Percentiles rank a stretch among this genome's conserved stretches.
These are phyloP conservation scores for Rhynchospora breviuscula DNA, from an alignment of 176 grass and related monocot genomes.

Conservation along the genomic window DNA sequence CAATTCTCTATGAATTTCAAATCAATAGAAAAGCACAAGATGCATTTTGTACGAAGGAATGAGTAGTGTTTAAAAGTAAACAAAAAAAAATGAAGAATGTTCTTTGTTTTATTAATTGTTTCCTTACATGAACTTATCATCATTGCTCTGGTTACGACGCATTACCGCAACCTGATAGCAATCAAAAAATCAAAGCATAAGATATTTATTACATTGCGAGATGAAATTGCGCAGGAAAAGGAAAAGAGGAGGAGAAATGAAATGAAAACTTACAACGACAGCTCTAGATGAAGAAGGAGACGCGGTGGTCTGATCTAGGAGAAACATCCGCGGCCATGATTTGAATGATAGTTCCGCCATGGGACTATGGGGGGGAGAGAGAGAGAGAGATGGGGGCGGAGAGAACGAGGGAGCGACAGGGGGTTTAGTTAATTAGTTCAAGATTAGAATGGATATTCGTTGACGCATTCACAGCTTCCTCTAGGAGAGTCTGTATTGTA, in stretches of 20 bases:
- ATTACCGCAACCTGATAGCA: constrained; percentile 1
- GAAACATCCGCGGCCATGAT: not conserved
- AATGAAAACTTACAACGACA: constrained; percentile 4
- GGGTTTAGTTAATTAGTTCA: not conserved
- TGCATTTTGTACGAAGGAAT: not conserved
- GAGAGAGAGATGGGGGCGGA: not conserved
- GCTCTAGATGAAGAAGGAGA: constrained; percentile 9
- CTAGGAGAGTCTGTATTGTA: no score
- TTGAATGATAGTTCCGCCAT: constrained; percentile 3
- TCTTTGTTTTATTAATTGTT: not conserved
- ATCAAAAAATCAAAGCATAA: not conserved
- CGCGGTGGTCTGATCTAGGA: not conserved
- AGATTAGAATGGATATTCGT: not conserved
- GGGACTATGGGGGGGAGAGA: not conserved
- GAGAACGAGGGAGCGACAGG: not conserved
- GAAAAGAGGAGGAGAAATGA: not conserved
- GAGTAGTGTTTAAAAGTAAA: not conserved
- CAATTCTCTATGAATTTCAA: constrained; percentile 38
- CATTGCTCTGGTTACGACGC: not conserved
- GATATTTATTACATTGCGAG: no score
- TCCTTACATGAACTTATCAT: not conserved
- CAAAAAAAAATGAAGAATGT: not conserved
- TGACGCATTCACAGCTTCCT: not conserved
- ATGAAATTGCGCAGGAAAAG: not conserved
- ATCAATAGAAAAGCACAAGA: constrained; percentile 21